Base-by-base conservation (phyloP, 768 basidiomycete species). In the Aureoboletus auriporus region DNA sequence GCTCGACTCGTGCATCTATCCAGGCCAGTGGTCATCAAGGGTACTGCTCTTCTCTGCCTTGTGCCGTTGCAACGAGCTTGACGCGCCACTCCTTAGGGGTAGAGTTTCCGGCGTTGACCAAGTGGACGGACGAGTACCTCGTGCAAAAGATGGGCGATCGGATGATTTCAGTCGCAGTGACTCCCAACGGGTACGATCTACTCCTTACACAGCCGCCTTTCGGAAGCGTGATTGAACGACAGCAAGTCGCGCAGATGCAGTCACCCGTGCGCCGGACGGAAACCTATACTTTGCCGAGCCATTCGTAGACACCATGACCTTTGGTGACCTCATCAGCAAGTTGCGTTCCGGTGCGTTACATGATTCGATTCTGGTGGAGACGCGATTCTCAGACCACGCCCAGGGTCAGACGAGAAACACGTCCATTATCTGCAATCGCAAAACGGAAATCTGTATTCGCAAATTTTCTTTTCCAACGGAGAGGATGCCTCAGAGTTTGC, bases 391-490 rank as follows among this genome's bases (percentile, higher is more conserved):
- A 42, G 38, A 55, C 17, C 17, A 26, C 40, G 30, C 27, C 31
- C 29, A 3, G 30, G 20, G 12, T 38, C 29, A 46, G 50, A 49
- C 31, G 47, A 60, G 69, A 29, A 45, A 40, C 0, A 76, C 37
- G 75, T 86, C 13, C 68, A 74, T 54, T 95, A 95, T 64, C 73
- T 96, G 4, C 93, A 96, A 64, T 89, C 87, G 5, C 93, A 96
- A 65, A 91, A 95, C 62, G 93, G 93, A 8, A 97, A 96, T 64
- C 51, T 95, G 23, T 91, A 79, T 57, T 74, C 80, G 2, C 63
- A 58, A 55, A 57, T 58, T 26, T 74, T 70, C 58, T 77, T 75
- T 54, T 62, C 71, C 11, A 54, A 59, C 2, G 54, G 47, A 36
- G 63, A 65, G 31, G 68, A 69, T 48, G 39, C 49, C 8, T 82